Base-by-base conservation (phyloP, 2,329 filamentous ascomycete genomes). In the Epichloe glyceriae region DNA sequence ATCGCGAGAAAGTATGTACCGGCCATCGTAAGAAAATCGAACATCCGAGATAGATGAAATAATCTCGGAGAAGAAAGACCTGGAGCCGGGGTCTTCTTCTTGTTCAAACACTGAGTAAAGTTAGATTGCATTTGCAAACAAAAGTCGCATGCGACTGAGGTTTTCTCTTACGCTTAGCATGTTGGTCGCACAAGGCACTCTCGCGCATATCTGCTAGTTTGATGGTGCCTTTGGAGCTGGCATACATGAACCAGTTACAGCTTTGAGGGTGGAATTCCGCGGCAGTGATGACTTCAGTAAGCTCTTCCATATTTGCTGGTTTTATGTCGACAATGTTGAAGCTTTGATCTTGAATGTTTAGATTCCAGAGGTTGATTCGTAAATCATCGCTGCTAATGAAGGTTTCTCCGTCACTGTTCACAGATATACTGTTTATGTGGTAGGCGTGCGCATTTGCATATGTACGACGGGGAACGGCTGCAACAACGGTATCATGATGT, bases 311-410 rank as follows among this genome's bases (percentile, higher is more conserved):
- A 68, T 98, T 98, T 40, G 93, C 93, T 8, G 93, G 93, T 70
- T 98, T 98, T 76, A 98, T 98, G 68, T 98, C 93, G 55, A 98
- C 93, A 65, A 98, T 98, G 72, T 98, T 98, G 79, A 98, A 98
- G 73, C 93, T 97, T 72, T 97, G 91, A 61, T 97, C 91, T 68
- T 98, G 93, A 56, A 98, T 98, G 70, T 97, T 97, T 60, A 97
- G 76, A 67, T 98, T 97, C 93, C 93, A 98, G 51, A 98, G 75
- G 69, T 98, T 98, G 75, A 98, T 95, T 56, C 93, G 85, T 56
- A 98, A 74, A 66, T 98, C 93, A 66, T 98, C 93, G 66, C 90
- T 96, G 73, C 90, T 96, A 72, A 98, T 96, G 70, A 97, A 98
- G 0, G 93, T 98, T 74, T 98, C 93, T 52, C 91, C 93, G 67